Conservation (phyloP, 2,329 filamentous ascomycete species). For the Colletotrichum theobromicola region DNA sequence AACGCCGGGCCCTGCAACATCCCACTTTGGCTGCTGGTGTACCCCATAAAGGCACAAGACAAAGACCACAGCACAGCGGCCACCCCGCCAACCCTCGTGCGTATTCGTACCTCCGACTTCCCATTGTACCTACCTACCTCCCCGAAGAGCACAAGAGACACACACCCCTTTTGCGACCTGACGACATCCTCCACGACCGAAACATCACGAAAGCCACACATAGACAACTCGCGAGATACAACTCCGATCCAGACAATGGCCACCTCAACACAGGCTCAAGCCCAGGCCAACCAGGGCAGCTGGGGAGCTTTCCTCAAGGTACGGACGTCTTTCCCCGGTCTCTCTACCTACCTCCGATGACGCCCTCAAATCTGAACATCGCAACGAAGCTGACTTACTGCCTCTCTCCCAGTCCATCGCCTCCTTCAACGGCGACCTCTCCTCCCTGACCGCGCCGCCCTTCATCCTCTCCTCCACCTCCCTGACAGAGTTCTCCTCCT, state of each 20-base stretch:
- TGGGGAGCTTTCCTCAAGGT: constrained; percentile 21
- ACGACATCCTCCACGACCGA: background rate
- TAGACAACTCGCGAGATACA: background rate
- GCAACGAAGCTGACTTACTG: background rate
- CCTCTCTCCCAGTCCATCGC: constrained; percentile 66
- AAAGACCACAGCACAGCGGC: background rate
- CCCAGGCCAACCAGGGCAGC: constrained; percentile 7
- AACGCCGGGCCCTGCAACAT: background rate
- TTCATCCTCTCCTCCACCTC: constrained; percentile 83
- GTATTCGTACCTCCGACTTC: background rate
- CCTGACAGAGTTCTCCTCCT: constrained; percentile 80
- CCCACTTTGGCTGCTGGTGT: background rate
- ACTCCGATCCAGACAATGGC: background rate
- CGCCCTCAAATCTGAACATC: background rate
- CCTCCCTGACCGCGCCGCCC: constrained; percentile 80
- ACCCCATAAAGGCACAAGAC: background rate
- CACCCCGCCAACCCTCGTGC: background rate
- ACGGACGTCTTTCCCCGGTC: background rate
- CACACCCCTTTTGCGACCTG: background rate
- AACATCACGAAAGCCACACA: background rate
- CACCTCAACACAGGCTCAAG: constrained; percentile 6
- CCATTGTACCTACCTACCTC: background rate
- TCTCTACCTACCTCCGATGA: background rate
- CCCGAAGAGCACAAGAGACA: background rate
- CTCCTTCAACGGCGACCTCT: constrained; percentile 82